phyloP scores from a whole-genome alignment of 768 basidiomycete species.

The Rhizopogon roseolus region DNA sequence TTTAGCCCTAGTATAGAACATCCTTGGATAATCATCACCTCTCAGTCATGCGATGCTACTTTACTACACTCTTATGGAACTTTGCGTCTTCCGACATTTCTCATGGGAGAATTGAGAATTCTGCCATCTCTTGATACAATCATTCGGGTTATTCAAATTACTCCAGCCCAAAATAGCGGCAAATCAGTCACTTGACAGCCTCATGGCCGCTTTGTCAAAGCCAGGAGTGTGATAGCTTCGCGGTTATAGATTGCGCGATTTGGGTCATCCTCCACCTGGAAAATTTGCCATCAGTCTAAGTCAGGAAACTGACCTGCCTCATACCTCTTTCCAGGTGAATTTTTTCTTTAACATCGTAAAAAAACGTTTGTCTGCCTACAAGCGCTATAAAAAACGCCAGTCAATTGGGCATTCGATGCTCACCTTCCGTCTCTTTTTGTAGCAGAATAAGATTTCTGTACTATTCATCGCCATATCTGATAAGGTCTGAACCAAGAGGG shows the following conservation, averaged over 20 bases:
- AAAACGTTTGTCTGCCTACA: slow-evolving; percentile 84
- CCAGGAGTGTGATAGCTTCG: slow-evolving; percentile 65
- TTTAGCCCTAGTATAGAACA: neutral
- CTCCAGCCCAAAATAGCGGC: neutral
- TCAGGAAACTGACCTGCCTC: slow-evolving; percentile 3
- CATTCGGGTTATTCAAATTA: neutral
- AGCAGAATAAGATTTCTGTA: slow-evolving; percentile 83
- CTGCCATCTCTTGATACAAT: neutral
- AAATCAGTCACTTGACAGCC: neutral
- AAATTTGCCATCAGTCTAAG: neutral
- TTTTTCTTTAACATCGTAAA: slow-evolving; percentile 74
- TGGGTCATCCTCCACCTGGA: slow-evolving; percentile 62
- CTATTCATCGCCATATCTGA: slow-evolving; percentile 48
- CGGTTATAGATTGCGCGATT: slow-evolving; percentile 48
- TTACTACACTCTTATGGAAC: neutral
- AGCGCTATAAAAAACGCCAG: neutral
- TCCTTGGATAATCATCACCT: neutral
- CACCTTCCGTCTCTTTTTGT: slow-evolving; percentile 91
- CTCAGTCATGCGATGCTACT: neutral
- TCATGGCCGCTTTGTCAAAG: slow-evolving; percentile 18
- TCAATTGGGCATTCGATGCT: neutral
- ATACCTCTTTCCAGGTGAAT: slow-evolving; percentile 69
- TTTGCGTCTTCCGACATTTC: neutral
- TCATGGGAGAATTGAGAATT: too few species aligned
- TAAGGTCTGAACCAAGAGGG: slow-evolving; percentile 78